Percentiles rank a stretch among this genome's conserved stretches.
These are phyloP conservation scores for Neopestalotiopsis sp. DNA, from an alignment of 2,329 filamentous ascomycete genomes.

Conservation along the genomic window DNA sequence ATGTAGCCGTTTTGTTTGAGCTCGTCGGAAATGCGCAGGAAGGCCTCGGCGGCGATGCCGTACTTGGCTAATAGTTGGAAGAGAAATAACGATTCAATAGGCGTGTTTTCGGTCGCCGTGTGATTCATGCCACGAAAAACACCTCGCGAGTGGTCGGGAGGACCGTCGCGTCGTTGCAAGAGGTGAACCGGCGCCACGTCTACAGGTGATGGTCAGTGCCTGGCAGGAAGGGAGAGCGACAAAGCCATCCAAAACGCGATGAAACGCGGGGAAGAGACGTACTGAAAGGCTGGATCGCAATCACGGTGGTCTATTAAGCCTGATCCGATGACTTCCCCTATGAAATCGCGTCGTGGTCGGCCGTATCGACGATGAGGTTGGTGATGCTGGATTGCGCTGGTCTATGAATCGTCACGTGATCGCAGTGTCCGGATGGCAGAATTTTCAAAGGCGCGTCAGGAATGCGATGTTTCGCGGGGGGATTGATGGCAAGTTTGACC, in stretches of 20 bases:
- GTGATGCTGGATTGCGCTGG: conserved; percentile 33
- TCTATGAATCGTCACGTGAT: conserved; percentile 23
- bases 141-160: conserved; percentile 63
- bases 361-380: conserved; percentile 33
- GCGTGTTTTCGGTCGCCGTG: conserved; percentile 71
- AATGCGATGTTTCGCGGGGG: conserved; percentile 12
- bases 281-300: conserved; percentile 26
- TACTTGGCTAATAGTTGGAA: conserved; percentile 79
- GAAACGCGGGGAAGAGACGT: conserved; percentile 30
- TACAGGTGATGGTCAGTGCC: conserved; percentile 31
- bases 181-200: conserved; percentile 63
- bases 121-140: conserved; percentile 62
- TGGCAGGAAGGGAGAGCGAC: conserved; percentile 8
- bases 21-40: conserved; percentile 74
- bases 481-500: background rate
- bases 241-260: conserved; percentile 13
- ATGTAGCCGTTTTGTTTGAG: conserved; percentile 78
- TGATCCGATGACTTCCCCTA: conserved; percentile 31
- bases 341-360: conserved; percentile 29
- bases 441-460: conserved; percentile 13
- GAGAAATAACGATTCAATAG: conserved; percentile 84
- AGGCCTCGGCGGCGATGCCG: conserved; percentile 69
- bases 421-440: conserved; percentile 11
- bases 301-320: conserved; percentile 29
- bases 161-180: conserved; percentile 56